Conservation (phyloP, 106 monocot genomes). For the Allium sativum region DNA sequence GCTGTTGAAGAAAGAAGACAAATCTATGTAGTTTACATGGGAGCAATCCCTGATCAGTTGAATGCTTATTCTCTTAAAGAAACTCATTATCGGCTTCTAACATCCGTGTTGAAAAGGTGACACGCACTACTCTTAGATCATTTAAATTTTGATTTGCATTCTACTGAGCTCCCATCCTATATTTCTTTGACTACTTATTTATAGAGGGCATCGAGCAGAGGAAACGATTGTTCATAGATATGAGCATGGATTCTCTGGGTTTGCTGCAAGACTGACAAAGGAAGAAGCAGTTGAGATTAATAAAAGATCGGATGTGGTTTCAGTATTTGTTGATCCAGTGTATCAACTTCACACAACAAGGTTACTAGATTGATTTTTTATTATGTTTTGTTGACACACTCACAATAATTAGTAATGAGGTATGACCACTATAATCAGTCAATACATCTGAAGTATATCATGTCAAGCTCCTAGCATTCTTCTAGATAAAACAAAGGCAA, state of each 20-base stretch:
- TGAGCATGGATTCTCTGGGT: slow-evolving; percentile 61
- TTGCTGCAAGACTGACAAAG: slow-evolving; percentile 37
- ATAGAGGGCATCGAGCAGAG: slow-evolving; percentile 21
- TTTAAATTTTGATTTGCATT: too few relatives aligned
- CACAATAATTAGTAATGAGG: too few relatives aligned
- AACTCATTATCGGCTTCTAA: slow-evolving; percentile 37
- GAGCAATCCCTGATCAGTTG: slow-evolving; percentile 21
- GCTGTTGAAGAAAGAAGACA: slow-evolving; percentile 15
- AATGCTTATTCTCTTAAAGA: slow-evolving; percentile 15
- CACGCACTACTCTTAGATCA: too few relatives aligned
- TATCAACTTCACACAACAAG: slow-evolving; percentile 61
- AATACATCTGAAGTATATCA: too few relatives aligned
- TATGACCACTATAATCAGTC: too few relatives aligned
- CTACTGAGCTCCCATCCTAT: too few relatives aligned
- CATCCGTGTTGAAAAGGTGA: slow-evolving; percentile 40
- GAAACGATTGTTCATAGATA: slow-evolving; percentile 36
- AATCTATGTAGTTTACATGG: slow-evolving; percentile 53
- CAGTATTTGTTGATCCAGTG: slow-evolving; percentile 56
- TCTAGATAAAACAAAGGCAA: too few relatives aligned
- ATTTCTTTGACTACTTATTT: too few relatives aligned
- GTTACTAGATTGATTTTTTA: background rate
- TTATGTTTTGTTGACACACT: background rate
- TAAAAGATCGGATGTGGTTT: slow-evolving; percentile 38
- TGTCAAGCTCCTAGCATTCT: too few relatives aligned
- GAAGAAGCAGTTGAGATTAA: slow-evolving; percentile 38